Evolutionary conservation across 768 basidiomycete species (phyloP), one percentile per base, ranked within the genome.

Genomic region (Dioszegia crocea): DNA sequence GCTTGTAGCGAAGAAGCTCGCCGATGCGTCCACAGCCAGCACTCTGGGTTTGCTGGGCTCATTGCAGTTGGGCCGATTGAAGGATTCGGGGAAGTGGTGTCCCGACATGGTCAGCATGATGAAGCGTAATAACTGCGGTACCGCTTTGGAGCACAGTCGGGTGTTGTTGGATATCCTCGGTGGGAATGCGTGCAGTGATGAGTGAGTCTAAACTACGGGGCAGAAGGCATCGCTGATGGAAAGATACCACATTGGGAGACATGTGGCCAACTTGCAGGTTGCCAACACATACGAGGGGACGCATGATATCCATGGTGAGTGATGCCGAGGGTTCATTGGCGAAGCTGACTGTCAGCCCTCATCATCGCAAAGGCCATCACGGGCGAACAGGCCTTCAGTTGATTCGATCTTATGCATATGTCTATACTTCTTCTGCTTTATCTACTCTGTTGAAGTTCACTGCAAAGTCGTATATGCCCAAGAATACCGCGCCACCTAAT

Each of bases 1-100:
- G 77, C 85, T 98, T n/a, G 82, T 97, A 17, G 93, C 97, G 76
- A 94, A 94, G 84, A 98, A 98, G 78, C 82, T 98, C 16, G 91
- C 88, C 2, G 92, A 97, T 64, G 92, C 94, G 12, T 87, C 91
- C 63, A 89, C 86, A 1, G 91, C 96, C 70, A 83, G 85, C 9
- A 84, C 87, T 1, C 80, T 93, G 12, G 90, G 92, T 5, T 79
- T 78, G 9, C 60, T 77, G 1, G 75, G 73, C 9, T 75, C 72
- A 1, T 62, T 80, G 4, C 78, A 80, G 59, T 72, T 80, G 23
- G 93, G 93, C 1, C 82, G 91, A 29, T 80, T 97, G 62, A 96
- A 96, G 80, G 93, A 97, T 71, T 79, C 60, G 83, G 86, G 75
- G 30, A 56, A 81, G 79, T 81, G 80, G 80, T 84, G 88, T 1